Base-by-base conservation (phyloP, 2,329 filamentous ascomycete genomes). In the Phaeophleospora eucalypticola region DNA sequence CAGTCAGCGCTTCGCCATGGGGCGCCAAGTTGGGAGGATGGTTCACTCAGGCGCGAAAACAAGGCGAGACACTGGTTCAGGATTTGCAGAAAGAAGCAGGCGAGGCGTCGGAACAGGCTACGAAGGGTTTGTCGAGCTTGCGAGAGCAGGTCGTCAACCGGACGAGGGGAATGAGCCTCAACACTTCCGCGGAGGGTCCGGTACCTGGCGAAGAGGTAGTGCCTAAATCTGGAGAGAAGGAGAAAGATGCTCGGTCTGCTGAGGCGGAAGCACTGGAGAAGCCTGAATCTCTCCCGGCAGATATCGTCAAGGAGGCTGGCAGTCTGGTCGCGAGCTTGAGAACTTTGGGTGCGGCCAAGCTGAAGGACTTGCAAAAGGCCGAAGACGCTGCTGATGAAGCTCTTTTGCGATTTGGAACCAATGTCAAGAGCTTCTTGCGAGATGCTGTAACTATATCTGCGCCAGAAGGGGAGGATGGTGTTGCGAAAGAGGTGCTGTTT, bases 351-450 rank as follows among this genome's bases (percentile, higher is more conserved):
- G 58, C 62, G 1, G 56, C 58, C 10, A 81, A 89, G 39, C 73
- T 97, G 49, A 93, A 88, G 63, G 89, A 96, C 49, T 83, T 97
- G 16, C 87, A 96, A 64, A 82, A 82, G 58, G 93, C 91, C 10
- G 93, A 98, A 69, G 91, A 97, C 64, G 91, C 91, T 3, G 93
- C 93, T 6, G 93, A 98, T 66, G 93, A 97, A 68, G 93, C 93
- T 0, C 80, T 98, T 8, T 73, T 97, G 57, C 87, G 88, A 56
- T 96, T 97, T 61, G 93, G 93, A 17, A 82, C 83, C 48, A 96
- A 93, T 60, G 82, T 98, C 40, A 80, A 88, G 32, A 86, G 91
- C 68, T 97, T 95, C 71, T 74, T 98, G 52, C 82, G 84, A 43
- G 91, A 98, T 57, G 93, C 93, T 41, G 86, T 98, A 46, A 89